Evolutionary conservation across 1,284 basidiomycete species (phyloP).

Genomic region (Irpex lacteus): DNA sequence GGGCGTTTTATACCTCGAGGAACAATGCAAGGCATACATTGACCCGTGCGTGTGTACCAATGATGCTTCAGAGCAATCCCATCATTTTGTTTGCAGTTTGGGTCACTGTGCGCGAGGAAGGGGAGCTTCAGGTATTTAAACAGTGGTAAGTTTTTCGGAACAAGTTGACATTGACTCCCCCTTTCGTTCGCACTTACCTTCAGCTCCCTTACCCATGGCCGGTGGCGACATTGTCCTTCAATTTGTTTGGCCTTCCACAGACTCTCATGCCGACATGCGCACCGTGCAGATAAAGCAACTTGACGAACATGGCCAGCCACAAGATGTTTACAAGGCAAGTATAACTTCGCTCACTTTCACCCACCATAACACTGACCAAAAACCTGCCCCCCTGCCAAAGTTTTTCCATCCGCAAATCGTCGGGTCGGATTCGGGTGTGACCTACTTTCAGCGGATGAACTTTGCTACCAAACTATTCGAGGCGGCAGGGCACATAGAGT

Average conservation of each 20-base stretch:
- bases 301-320: conserved; percentile 20
- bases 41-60: background rate
- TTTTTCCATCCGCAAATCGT: conserved; percentile 48
- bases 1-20: background rate
- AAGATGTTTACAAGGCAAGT: conserved; percentile 48
- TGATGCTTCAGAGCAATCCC: background rate
- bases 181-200: background rate
- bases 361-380: background rate
- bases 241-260: conserved; percentile 36
- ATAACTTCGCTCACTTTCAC: background rate
- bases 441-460: conserved; percentile 50
- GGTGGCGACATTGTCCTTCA: conserved; percentile 37
- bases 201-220: conserved; percentile 20
- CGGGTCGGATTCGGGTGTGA: conserved; percentile 41
- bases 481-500: conserved; percentile 50
- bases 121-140: background rate
- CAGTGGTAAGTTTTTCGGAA: background rate
- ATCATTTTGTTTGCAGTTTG: background rate
- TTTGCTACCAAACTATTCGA: conserved; percentile 42
- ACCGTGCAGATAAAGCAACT: conserved; percentile 41
- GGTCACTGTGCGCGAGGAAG: background rate
- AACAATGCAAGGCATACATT: conserved; percentile 2
- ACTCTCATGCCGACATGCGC: conserved; percentile 38
- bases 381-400: conserved; percentile 25
- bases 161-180: background rate